A percentile compares a stretch with the other conserved stretches of the same genome.
phyloP scores from a whole-genome alignment of 805 yeast genomes.

The Starmerella geochares region DNA sequence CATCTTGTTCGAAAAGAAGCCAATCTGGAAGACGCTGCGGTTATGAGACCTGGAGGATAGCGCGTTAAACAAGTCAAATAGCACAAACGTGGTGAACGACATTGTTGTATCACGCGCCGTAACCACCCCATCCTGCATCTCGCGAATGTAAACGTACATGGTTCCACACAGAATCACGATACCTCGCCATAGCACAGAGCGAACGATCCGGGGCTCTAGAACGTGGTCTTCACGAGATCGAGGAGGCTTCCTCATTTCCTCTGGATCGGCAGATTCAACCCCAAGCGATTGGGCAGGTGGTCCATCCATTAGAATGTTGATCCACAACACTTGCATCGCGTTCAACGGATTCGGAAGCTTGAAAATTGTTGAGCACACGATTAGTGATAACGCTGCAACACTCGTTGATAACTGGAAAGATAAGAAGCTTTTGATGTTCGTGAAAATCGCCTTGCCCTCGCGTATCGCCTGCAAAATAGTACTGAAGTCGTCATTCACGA shows the following conservation, averaged over 20 bases:
- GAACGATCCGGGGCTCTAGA: conserved; percentile 56
- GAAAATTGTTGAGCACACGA: conserved; percentile 78
- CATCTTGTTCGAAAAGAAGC: conserved; percentile 70
- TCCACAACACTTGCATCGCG: conserved; percentile 98
- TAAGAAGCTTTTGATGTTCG: conserved; percentile 86
- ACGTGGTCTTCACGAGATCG: conserved; percentile 79
- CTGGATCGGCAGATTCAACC: conserved; percentile 93
- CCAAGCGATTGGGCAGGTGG: conserved; percentile 98
- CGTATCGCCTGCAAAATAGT: conserved; percentile 88
- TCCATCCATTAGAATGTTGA: conserved; percentile 95
- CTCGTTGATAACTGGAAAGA: conserved; percentile 94
- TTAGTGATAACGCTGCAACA: conserved; percentile 83
- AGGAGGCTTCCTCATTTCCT: conserved; percentile 94
- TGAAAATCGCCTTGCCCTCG: conserved; percentile 95
- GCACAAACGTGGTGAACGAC: conserved; percentile 95
- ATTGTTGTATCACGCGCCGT: conserved; percentile 96
- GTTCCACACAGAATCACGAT: conserved; percentile 73
- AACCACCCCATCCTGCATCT: conserved; percentile 72
- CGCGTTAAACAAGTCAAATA: conserved; percentile 96
- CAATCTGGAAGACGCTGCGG: conserved; percentile 74
- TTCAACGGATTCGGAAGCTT: conserved; percentile 88
- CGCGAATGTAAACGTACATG: conserved; percentile 70
- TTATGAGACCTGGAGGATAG: conserved; percentile 81
- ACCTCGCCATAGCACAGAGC: conserved; percentile 69
- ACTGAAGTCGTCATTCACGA: conserved; percentile 93